These are phyloP conservation scores for Fusarium vanettenii DNA, from an alignment of 2,329 filamentous ascomycete species.

Conservation along the genomic window DNA sequence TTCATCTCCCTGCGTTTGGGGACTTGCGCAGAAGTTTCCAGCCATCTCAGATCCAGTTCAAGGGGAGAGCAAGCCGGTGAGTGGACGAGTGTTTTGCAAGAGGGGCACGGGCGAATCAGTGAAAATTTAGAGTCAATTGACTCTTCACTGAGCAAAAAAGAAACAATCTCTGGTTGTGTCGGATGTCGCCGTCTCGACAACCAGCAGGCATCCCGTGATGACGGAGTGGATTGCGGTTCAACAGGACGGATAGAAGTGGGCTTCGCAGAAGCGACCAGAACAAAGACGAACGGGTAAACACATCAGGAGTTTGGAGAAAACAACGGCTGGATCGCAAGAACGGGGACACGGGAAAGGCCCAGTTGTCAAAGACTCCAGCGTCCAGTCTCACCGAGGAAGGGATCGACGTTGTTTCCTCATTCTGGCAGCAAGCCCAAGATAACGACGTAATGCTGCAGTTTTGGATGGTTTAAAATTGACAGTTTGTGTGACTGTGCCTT, in stretches of 20 bases:
- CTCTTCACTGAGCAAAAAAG: conserved; percentile 1
- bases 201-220: conserved; percentile 14
- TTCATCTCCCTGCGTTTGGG: conserved; percentile 15
- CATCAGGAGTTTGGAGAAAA: conserved; percentile 26
- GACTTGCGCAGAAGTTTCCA: conserved; percentile 21
- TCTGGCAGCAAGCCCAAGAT: conserved; percentile 2
- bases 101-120: conserved; percentile 10
- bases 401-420: conserved; percentile 30
- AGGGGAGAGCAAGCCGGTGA: conserved; percentile 8
- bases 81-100: conserved; percentile 1
- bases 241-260: conserved; percentile 18
- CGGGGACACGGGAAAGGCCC: conserved; percentile 28
- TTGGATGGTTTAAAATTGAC: conserved; percentile 13
- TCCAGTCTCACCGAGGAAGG: conserved; percentile 31
- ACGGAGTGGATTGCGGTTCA: conserved; percentile 14
- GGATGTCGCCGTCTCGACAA: conserved; percentile 12
- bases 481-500: conserved; percentile 18
- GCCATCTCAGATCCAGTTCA: conserved; percentile 10
- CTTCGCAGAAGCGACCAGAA: conserved; percentile 11
- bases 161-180: background rate
- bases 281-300: conserved; percentile 32
- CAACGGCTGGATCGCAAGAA: conserved; percentile 16
- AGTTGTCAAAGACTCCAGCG: conserved; percentile 29
- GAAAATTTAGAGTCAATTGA: conserved; percentile 13
- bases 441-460: conserved; percentile 41